Conservation (phyloP, 352 stramenopile species). For the Blastocystis sp. region DNA sequence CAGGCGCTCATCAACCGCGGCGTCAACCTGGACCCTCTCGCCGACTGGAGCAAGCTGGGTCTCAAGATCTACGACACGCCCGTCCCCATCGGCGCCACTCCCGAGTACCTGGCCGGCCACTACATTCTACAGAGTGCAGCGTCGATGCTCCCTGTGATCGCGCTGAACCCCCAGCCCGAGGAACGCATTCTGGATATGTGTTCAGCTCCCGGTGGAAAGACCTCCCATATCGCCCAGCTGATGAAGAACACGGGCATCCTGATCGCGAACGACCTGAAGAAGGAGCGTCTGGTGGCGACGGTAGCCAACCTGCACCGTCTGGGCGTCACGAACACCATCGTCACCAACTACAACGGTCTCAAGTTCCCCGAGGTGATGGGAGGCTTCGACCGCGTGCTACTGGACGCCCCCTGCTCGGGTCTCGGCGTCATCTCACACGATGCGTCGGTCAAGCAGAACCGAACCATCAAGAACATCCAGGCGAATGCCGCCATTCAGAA, state of each 20-base stretch:
- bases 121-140: constrained; percentile 97
- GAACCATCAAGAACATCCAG: constrained; percentile 80
- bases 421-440: constrained; percentile 92
- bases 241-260: constrained; percentile 97
- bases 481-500: constrained; percentile 91
- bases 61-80: constrained; percentile 93
- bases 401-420: constrained; percentile 95
- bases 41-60: constrained; percentile 95
- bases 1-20: constrained; percentile 93
- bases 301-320: constrained; percentile 95
- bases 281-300: constrained; percentile 86
- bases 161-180: constrained; percentile 83
- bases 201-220: constrained; percentile 93
- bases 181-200: constrained; percentile 95
- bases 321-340: constrained; percentile 90
- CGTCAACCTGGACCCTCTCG: constrained; percentile 91
- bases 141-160: constrained; percentile 94
- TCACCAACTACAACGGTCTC: constrained; percentile 85
- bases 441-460: constrained; percentile 93
- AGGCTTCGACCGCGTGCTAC: constrained; percentile 89
- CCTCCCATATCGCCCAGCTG: constrained; percentile 93
- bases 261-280: constrained; percentile 96
- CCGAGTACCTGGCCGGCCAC: constrained; percentile 96
- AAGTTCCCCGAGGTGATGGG: constrained; percentile 83
- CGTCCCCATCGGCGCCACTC: constrained; percentile 95